Base-by-base conservation (phyloP, 225 moss, liverwort and hornwort genomes). In the Takakia lepidozioides region DNA sequence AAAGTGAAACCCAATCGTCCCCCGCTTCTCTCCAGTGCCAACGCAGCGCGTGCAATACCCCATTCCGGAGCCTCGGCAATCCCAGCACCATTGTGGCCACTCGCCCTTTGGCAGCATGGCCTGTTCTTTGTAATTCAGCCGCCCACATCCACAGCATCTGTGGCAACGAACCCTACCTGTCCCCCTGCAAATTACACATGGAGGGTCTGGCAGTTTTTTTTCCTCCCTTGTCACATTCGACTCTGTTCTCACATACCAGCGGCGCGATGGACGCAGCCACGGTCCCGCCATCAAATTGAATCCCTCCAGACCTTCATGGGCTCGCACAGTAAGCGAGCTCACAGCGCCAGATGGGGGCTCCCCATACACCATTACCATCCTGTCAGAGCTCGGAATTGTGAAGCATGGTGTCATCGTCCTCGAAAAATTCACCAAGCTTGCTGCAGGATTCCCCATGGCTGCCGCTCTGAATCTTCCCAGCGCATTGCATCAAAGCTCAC, bases 31-130 rank as follows among this genome's bases (percentile, higher is more conserved):
- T 49, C 95, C 90, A 0, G 90, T 87, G 29, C 95, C 95, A 41
- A 98, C 75, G 60, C 95, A 98, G 32, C 84, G 84, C 6, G 76
- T 71, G 58, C 95, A 98, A 48, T 76, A 83, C 54, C 95, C 87
- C 69, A 75, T 72, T 27, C 95, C 95, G 49, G 82, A 80, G 27
- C 95, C 95, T 51, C 84, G 82, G 54, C 95, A 98, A 50, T 98
- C 90, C 90, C 90, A 98, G 46, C 95, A 92, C 93, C 93, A 98
- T 61, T 90, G 90, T n/a, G 95, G 95, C 95, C 95, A 98, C 53
- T 83, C 90, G 55, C 95, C 90, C 57, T 78, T 87, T 16, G 95
- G 95, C 58, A 98, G 55, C 84, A 91, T 87, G 42, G 80, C 63
- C 39, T 70, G 66, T 36, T 91, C 84, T 48, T 63, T 78, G 63